These are phyloP conservation scores for Orbilia oligospora DNA, from an alignment of 2,329 filamentous ascomycete species.

Conservation along the genomic window DNA sequence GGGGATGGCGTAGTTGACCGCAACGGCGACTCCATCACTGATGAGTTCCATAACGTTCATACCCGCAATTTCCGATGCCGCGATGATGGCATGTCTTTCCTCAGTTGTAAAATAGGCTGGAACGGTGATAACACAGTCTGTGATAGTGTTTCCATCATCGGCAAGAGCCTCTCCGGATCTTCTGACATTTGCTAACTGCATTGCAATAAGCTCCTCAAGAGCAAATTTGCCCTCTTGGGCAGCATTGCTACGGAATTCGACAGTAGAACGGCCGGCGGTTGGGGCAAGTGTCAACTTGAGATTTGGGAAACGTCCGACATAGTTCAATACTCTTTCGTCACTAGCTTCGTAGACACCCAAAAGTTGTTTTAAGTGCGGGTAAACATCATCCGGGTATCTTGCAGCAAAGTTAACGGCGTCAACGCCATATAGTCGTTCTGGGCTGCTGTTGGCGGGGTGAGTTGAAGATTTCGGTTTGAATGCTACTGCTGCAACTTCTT, in stretches of 20 bases:
- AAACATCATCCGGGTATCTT: slow-evolving; percentile 92
- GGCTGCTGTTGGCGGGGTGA: slow-evolving; percentile 77
- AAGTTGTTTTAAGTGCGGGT: slow-evolving; percentile 91
- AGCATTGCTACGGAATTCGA: slow-evolving; percentile 82
- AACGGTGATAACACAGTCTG: slow-evolving; percentile 88
- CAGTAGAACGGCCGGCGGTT: slow-evolving; percentile 74
- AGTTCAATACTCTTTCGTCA: slow-evolving; percentile 76
- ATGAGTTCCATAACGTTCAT: slow-evolving; percentile 87
- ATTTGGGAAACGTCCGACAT: slow-evolving; percentile 82
- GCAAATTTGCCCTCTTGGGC: slow-evolving; percentile 73
- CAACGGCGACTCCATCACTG: slow-evolving; percentile 91
- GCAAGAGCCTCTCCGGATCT: slow-evolving; percentile 88
- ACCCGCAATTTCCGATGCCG: slow-evolving; percentile 88
- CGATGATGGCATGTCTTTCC: slow-evolving; percentile 86
- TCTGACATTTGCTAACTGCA: slow-evolving; percentile 93
- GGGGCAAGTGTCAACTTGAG: slow-evolving; percentile 72
- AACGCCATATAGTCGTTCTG: slow-evolving; percentile 91
- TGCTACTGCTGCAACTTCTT: slow-evolving; percentile 89
- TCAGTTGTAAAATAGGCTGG: slow-evolving; percentile 91
- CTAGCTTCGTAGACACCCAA: slow-evolving; percentile 77
- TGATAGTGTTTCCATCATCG: slow-evolving; percentile 80
- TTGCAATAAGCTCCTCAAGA: slow-evolving; percentile 93
- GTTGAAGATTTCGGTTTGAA: slow-evolving; percentile 83
- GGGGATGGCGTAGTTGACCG: slow-evolving; percentile 92
- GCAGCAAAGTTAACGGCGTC: slow-evolving; percentile 90